phyloP scores from a whole-genome alignment of 352 stramenopile species.

The Phytophthora ramorum region DNA sequence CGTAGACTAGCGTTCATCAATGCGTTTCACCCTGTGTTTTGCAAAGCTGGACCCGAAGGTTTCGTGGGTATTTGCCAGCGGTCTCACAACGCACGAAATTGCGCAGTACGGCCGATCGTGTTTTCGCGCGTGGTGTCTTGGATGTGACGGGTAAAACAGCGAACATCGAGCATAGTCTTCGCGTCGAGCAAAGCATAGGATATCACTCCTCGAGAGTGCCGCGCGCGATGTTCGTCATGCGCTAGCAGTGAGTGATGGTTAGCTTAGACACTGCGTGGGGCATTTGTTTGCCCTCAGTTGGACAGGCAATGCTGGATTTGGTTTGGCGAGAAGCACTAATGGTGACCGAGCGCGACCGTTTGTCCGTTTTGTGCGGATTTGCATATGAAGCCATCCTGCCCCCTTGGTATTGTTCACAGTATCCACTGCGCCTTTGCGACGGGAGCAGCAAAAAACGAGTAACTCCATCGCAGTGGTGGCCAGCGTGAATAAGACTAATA shows the following conservation, averaged over 20 bases:
- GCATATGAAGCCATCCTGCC: not conserved
- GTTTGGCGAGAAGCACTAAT: not conserved
- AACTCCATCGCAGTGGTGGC: not conserved
- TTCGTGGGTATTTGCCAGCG: conserved; percentile 1
- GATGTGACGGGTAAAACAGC: not conserved
- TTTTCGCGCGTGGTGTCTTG: not conserved
- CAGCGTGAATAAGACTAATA: not conserved
- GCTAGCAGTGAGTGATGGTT: conserved; percentile 5
- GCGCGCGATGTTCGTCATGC: not conserved
- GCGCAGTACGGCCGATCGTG: not conserved
- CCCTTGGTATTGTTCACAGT: not conserved
- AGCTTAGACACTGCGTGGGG: not conserved
- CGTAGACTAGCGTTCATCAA: conserved; percentile 12
- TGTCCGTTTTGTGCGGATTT: not conserved
- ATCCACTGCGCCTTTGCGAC: conserved; percentile 4
- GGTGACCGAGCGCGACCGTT: not conserved
- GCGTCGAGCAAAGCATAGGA: not conserved
- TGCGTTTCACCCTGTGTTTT: conserved; percentile 4
- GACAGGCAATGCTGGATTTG: conserved; percentile 14
- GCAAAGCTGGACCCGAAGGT: not conserved
- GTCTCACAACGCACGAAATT: not conserved
- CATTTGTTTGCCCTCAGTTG: not conserved
- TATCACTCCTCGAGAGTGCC: not conserved
- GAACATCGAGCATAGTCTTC: not conserved
- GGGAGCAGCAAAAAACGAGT: not conserved